Evolutionary conservation across 768 basidiomycete species (phyloP), one percentile per base, ranked within the genome.

Genomic region (Podaxis pistillaris): DNA sequence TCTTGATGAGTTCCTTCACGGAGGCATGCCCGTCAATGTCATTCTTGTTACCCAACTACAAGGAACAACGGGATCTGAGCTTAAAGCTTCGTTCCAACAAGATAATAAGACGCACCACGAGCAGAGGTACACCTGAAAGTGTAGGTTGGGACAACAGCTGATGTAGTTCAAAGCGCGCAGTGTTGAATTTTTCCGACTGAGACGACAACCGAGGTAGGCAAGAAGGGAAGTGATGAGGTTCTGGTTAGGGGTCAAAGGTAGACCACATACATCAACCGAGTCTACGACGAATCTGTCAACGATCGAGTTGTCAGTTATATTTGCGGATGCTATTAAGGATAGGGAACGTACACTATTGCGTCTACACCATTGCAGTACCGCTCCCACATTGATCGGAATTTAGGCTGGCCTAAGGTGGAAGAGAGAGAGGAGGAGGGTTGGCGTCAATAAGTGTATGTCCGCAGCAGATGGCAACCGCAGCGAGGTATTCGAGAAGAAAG

Each of bases 341-440:
- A 17, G 37, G 24, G 33, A 33, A 47, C 90, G 69, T 73, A 96
- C 93, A 96, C 84, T 38, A 97, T 88, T 26, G 95, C 95, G 70
- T 96, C 93, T 1, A 93, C 93, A 8, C 94, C 95, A 65, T 89
- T 85, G 74, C 94, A 95, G 74, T 96, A 97, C 49, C 95, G 81
- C 74, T 95, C 93, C 93, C 93, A 97, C 89, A 96, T 94, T 38
- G 91, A 92, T 49, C 95, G 86, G 72, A 96, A 97, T 72, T 92
- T 93, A 5, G 94, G 91, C 77, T 96, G 94, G 33, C 94, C 92
- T 89, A 69, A 9, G 56, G 63, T 62, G 60, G 64, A n/a, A 52
- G 33, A 52, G 22, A n/a, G 51, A 51, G 22, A 57, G 33, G 11
- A 46, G 47, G 22, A 15, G 40, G 38, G 17, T 56, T 38, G 36